Evolutionary conservation across 305 asterid genomes (phyloP).

Genomic region (Solanum chacoense): DNA sequence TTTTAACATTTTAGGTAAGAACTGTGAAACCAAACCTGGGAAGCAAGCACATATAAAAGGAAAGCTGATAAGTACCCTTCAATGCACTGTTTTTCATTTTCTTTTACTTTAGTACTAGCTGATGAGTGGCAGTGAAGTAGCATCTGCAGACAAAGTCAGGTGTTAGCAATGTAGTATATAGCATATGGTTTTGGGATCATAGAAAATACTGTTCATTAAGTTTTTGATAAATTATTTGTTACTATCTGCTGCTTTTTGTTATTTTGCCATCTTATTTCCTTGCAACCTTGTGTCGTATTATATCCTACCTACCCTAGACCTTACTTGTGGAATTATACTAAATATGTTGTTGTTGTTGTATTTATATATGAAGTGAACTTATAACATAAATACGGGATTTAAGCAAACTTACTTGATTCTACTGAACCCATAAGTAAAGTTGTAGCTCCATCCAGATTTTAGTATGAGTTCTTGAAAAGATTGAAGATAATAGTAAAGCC

Average conservation of each 20-base stretch:
- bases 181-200: background rate
- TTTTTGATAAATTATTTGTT: background rate
- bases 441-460: background rate
- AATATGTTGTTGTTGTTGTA: background rate
- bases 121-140: slow-evolving; percentile 4
- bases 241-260: background rate
- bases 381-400: background rate
- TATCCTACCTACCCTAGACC: background rate
- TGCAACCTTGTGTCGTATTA: background rate
- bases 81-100: slow-evolving; percentile 12
- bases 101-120: slow-evolving; percentile 9
- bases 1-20: slow-evolving; percentile 6
- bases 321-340: background rate
- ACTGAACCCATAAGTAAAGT: background rate
- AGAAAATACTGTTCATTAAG: background rate
- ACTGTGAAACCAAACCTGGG: slow-evolving; percentile 9
- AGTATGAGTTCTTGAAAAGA: background rate
- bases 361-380: background rate
- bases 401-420: background rate
- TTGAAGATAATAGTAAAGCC: background rate
- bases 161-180: slow-evolving; percentile 10
- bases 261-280: background rate
- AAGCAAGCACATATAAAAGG: slow-evolving; percentile 18
- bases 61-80: slow-evolving; percentile 22
- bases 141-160: slow-evolving; percentile 6